These are phyloP conservation scores for Wickerhamomyces pijperi DNA, from an alignment of 805 yeast genomes.

Conservation along the genomic window DNA sequence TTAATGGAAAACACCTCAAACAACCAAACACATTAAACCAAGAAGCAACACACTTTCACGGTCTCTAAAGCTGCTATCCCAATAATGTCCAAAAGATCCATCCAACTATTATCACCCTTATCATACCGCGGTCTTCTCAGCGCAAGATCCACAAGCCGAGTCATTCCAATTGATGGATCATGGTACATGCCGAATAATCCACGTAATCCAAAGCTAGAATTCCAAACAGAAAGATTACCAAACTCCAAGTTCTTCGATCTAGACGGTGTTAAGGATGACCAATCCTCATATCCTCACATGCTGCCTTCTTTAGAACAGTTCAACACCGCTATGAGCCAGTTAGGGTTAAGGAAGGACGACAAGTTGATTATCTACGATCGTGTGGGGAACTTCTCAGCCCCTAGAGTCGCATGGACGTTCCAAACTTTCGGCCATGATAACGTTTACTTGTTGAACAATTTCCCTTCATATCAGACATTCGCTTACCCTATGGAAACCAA, in stretches of 20 bases:
- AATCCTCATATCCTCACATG: constrained; percentile 81
- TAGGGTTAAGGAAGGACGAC: constrained; percentile 51
- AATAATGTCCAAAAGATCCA: constrained; percentile 19
- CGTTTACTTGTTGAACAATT: constrained; percentile 65
- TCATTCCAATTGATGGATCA: constrained; percentile 71
- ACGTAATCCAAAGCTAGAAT: constrained; percentile 48
- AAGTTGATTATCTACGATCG: constrained; percentile 74
- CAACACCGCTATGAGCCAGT: constrained; percentile 34
- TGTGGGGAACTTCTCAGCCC: constrained; percentile 75
- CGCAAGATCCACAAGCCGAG: constrained; percentile 15
- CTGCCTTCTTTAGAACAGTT: constrained; percentile 55
- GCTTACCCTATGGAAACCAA: constrained; percentile 34
- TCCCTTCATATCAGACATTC: constrained; percentile 33
- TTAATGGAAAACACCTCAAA: too few species aligned
- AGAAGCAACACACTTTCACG: too few species aligned
- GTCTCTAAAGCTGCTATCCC: too few species aligned
- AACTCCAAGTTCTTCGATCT: constrained; percentile 69
- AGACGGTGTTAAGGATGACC: constrained; percentile 50
- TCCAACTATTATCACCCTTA: constrained; percentile 15
- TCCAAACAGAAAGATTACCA: constrained; percentile 45
- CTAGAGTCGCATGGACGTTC: constrained; percentile 89
- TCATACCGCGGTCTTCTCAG: constrained; percentile 15
- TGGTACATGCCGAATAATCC: constrained; percentile 85
- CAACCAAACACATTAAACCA: too few species aligned
- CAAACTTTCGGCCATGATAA: constrained; percentile 65